Evolutionary conservation across 768 basidiomycete genomes (phyloP).

Genomic region (Leccinum broughii): DNA sequence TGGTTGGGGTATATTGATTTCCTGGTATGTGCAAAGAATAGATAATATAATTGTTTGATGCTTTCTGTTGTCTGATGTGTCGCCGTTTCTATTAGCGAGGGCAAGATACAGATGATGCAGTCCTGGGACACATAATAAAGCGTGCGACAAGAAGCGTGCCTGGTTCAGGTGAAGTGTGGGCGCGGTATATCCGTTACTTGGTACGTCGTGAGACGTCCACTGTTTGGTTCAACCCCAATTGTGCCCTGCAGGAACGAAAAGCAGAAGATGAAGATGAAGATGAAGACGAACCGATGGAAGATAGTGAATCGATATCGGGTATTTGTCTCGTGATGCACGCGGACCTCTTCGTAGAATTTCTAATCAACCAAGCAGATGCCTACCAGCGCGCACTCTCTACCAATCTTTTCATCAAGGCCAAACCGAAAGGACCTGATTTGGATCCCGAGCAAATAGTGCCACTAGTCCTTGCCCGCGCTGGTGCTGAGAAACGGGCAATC

Average conservation of each 20-base stretch:
- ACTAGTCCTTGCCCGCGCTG: constrained; percentile 61
- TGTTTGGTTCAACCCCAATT: neutral
- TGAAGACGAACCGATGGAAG: constrained; percentile 22
- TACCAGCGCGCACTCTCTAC: constrained; percentile 58
- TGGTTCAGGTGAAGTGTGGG: constrained; percentile 75
- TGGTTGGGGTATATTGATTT: constrained; percentile 78
- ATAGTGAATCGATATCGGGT: constrained; percentile 30
- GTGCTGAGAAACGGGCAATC: constrained; percentile 58
- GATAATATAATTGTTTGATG: neutral
- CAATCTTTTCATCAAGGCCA: constrained; percentile 46
- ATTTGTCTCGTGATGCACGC: neutral
- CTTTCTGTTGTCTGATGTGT: neutral
- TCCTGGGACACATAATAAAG: constrained; percentile 44
- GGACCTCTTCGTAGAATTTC: neutral
- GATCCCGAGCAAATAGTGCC: constrained; percentile 68
- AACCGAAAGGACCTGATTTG: constrained; percentile 21
- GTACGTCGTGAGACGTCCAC: constrained; percentile 39
- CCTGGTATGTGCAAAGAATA: constrained; percentile 45
- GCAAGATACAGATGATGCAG: constrained; percentile 42
- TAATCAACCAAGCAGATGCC: constrained; percentile 42
- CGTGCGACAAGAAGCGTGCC: constrained; percentile 75
- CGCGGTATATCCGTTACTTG: constrained; percentile 70
- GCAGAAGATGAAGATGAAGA: constrained; percentile 1
- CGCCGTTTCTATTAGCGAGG: constrained; percentile 20
- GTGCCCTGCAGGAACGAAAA: constrained; percentile 21